Base-by-base conservation (phyloP, 2,329 filamentous ascomycete genomes). In the Sporothrix inflata region DNA sequence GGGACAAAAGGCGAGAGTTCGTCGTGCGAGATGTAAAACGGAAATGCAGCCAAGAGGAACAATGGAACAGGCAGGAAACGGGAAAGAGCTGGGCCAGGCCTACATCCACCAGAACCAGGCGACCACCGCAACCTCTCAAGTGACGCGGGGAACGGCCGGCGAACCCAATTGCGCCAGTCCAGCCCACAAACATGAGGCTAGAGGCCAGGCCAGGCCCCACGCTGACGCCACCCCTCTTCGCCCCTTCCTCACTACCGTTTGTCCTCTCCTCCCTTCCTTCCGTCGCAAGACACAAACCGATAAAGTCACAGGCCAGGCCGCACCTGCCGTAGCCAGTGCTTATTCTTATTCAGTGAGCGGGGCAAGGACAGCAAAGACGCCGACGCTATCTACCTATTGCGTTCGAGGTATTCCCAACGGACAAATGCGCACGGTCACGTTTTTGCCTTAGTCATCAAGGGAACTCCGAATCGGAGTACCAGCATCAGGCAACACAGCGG, bases 201-300 rank as follows among this genome's bases (percentile, higher is more conserved):
- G 38, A 69, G 66, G 66, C 49, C 34, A 45, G 51, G 38, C 38
- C 49, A 60, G 67, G 67, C 51, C 67, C 67, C 51, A 69, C 51
- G 67, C 51, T 69, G 67, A 60, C 67, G 67, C 67, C 67, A 60
- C 67, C 67, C 51, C 51, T 60, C 49, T n/a, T n/a, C n/a, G n/a
- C n/a, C n/a, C 19, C 2, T 16, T 16, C 7, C 7, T 4, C 45
- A 7, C 7, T 16, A 4, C 7, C 45, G 16, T 16, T 49, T 8
- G 30, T 49, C 3, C 40, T n/a, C 14, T 55, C 55, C 27, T 19
- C 55, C 16, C 55, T 60, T 40, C 30, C 30, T 21, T 38, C 55
- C 30, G 30, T 12, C 19, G n/a, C n/a, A n/a, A n/a, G n/a, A n/a
- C n/a, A 38, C 14, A n/a, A 60, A n/a, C 30, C 55, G 27, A 60